These are phyloP conservation scores for Rhinocladiella mackenziei DNA, from an alignment of 2,329 filamentous ascomycete species.

Conservation along the genomic window DNA sequence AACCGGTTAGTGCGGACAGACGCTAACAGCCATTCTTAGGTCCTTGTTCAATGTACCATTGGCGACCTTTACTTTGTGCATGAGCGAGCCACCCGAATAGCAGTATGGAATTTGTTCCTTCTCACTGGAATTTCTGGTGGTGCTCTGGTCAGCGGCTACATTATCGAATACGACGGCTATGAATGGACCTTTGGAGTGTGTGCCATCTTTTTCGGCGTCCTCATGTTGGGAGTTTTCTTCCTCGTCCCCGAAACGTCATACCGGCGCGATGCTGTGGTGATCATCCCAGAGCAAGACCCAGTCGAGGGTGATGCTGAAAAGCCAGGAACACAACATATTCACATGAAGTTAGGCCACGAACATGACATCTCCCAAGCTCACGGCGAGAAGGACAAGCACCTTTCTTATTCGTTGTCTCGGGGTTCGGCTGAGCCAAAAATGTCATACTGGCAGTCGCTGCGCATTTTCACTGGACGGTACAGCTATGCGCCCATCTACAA, in stretches of 20 bases:
- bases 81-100: slow-evolving; percentile 33
- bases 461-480: slow-evolving; percentile 23
- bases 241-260: slow-evolving; percentile 40
- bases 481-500: slow-evolving; percentile 20
- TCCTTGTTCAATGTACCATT: slow-evolving; percentile 50
- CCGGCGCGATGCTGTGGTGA: slow-evolving; percentile 34
- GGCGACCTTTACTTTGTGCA: slow-evolving; percentile 42
- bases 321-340: slow-evolving; percentile 11
- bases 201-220: slow-evolving; percentile 33
- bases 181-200: slow-evolving; percentile 22
- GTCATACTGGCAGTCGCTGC: slow-evolving; percentile 20
- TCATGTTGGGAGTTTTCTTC: slow-evolving; percentile 33
- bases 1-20: not conserved
- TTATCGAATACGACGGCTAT: slow-evolving; percentile 31
- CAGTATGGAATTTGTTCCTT: slow-evolving; percentile 42
- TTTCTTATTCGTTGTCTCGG: slow-evolving; percentile 13
- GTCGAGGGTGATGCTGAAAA: slow-evolving; percentile 24
- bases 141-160: slow-evolving; percentile 43
- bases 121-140: slow-evolving; percentile 38
- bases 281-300: slow-evolving; percentile 26
- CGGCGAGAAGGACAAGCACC: slow-evolving; percentile 23
- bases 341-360: slow-evolving; percentile 21
- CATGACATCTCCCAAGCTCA: slow-evolving; percentile 17
- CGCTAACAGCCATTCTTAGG: slow-evolving; percentile 4
- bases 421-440: slow-evolving; percentile 16